Base-by-base conservation (phyloP, 352 stramenopile species). In the Blastocystis sp. region DNA sequence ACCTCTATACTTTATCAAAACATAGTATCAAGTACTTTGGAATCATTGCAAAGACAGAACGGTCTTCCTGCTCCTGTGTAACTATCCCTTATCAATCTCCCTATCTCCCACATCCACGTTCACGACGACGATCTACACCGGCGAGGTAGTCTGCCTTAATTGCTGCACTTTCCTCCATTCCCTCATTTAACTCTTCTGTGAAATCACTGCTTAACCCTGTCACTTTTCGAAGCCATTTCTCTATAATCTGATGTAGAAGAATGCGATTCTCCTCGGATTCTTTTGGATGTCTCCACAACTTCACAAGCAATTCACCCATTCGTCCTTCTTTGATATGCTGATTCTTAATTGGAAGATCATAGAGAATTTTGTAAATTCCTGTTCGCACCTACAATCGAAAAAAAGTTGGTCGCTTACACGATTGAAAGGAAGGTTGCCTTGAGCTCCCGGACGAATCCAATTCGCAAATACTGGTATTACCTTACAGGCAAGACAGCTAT, bases 181-280 rank as follows among this genome's bases (percentile, higher is more conserved):
- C 71, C n/a, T 83, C 71, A 56, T 83, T 83, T 24, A n/a, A 52
- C 11, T 57, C 51, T 43, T 83, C 71, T 4, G 27, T 61, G 71
- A 83, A 83, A 29, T 51, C 29, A 14, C 27, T 29, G 21, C 42
- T 39, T 54, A 83, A 46, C 5, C 71, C 71, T 3, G 71, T 83
- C 7, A 83, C 71, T 3, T 65, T 61, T 83, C 71, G 71, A 49
- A 83, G 71, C 71, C 71, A 83, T 56, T 83, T 83, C n/a, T 83
- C 71, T 14, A 83, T 83, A 37, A 83, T 83, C 49, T 65, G 46
- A 56, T 83, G 71, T 1, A 83, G 71, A n/a, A 66, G 24, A 52
- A 42, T 29, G 6, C 52, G 71, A 12, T 83, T 83, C 54, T 83
- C 71, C 29, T 66, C 32, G 32, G 71, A 52, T 63, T 83, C 71